Percentiles rank a stretch among this genome's conserved stretches.
These are phyloP conservation scores for Cutaneotrichosporon mucoides DNA, from an alignment of 1,284 basidiomycete species.

Conservation along the genomic window DNA sequence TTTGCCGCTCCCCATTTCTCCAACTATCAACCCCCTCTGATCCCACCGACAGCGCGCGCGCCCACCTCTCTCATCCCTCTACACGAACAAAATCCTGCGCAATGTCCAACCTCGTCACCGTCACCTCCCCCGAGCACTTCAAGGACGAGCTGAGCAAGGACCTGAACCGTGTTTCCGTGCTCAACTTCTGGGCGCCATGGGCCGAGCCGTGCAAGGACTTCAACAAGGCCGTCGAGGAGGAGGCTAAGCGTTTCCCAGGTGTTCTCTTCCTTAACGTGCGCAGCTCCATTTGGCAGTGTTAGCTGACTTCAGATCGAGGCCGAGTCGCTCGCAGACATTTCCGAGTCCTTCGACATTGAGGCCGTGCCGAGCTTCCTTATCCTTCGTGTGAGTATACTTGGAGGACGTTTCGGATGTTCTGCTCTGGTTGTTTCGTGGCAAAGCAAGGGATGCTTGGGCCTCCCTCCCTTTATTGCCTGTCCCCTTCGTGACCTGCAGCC, in stretches of 20 bases:
- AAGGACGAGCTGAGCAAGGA: conserved; percentile 69
- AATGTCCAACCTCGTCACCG: conserved; percentile 46
- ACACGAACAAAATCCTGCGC: too few relatives aligned
- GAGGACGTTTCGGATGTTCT: neutral
- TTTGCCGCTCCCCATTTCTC: neutral
- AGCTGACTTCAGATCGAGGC: conserved; percentile 69
- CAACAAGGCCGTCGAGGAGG: conserved; percentile 68
- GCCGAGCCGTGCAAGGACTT: conserved; percentile 83
- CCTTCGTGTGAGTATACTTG: conserved; percentile 60
- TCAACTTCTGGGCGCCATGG: conserved; percentile 93
- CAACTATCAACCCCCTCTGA: neutral
- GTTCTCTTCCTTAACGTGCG: conserved; percentile 69
- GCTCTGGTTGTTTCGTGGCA: neutral
- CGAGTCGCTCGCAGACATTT: conserved; percentile 78
- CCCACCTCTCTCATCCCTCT: too few relatives aligned
- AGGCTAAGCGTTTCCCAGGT: conserved; percentile 66
- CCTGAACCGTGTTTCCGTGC: conserved; percentile 70
- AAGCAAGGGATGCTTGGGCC: too few relatives aligned
- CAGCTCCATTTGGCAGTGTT: conserved; percentile 19
- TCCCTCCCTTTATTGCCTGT: too few relatives aligned
- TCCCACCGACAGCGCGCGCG: neutral
- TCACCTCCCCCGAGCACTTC: conserved; percentile 67
- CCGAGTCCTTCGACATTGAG: conserved; percentile 89
- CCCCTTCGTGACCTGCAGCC: too few relatives aligned
- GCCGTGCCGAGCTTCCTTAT: conserved; percentile 84